phyloP scores from a whole-genome alignment of 495 filamentous ascomycete species.

The Lindgomyces ingoldianus region DNA sequence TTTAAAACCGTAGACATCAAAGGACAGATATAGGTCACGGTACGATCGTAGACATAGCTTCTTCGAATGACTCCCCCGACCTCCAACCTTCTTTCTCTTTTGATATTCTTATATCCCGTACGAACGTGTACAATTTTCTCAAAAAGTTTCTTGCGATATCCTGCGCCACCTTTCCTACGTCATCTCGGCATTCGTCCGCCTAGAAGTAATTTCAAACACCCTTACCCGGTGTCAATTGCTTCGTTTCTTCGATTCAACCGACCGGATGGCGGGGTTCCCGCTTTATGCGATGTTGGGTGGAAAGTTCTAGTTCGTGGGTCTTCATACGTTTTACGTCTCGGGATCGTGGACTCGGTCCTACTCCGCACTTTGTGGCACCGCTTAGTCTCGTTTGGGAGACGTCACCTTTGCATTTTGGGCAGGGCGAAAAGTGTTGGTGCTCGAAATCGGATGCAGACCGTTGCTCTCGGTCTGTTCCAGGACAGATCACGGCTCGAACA shows the following conservation, averaged over 20 bases:
- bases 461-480: constrained; percentile 6
- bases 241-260: constrained; percentile 28
- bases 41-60: background rate
- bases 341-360: constrained; percentile 2
- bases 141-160: constrained; percentile 21
- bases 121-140: background rate
- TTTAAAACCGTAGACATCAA: constrained; percentile 92
- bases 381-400: constrained; percentile 1
- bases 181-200: background rate
- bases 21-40: constrained; percentile 59
- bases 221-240: constrained; percentile 25
- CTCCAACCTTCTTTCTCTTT: background rate
- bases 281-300: constrained; percentile 28
- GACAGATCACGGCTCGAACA: constrained; percentile 1
- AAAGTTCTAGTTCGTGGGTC: constrained; percentile 18
- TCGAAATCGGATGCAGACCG: constrained; percentile 8
- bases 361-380: constrained; percentile 19
- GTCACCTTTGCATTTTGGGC: constrained; percentile 16
- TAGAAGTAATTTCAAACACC: constrained; percentile 14
- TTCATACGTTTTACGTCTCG: constrained; percentile 33
- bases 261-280: constrained; percentile 32
- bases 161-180: constrained; percentile 16
- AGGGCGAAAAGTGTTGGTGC: constrained; percentile 11
- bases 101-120: background rate
- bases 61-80: background rate